Conservation (phyloP, 139 green algal genomes). For the Chlorella ohadii region DNA sequence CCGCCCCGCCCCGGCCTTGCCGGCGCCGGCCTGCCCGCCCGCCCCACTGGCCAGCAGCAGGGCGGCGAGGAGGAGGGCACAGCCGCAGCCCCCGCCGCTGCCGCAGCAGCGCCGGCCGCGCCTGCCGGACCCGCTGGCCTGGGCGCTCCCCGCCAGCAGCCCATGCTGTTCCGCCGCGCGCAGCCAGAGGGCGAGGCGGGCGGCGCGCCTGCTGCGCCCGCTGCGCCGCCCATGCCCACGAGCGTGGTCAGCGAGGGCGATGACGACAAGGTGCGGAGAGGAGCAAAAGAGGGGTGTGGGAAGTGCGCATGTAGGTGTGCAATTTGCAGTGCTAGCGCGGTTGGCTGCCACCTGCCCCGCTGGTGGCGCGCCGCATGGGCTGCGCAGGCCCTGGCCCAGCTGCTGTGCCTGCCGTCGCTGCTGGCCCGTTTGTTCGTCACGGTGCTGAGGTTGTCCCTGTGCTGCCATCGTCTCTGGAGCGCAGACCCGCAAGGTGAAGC, state of each 20-base stretch:
- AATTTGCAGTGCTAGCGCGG: too few relatives aligned
- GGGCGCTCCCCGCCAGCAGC: slow-evolving; percentile 8
- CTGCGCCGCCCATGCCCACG: not conserved
- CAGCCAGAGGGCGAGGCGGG: not conserved
- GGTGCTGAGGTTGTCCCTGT: too few relatives aligned
- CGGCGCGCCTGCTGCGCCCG: not conserved
- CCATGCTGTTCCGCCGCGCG: slow-evolving; percentile 17
- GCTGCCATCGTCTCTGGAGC: not conserved
- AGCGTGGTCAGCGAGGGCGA: not conserved
- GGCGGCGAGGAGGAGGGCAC: not conserved
- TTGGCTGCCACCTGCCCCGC: not conserved
- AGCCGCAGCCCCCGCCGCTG: not conserved
- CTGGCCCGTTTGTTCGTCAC: too few relatives aligned
- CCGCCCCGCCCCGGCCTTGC: slow-evolving; percentile 18
- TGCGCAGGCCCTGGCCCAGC: too few relatives aligned
- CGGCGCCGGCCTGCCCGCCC: not conserved
- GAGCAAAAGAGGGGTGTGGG: too few relatives aligned
- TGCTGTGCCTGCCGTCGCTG: too few relatives aligned
- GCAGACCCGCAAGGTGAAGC: slow-evolving; percentile 27
- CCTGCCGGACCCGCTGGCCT: not conserved
- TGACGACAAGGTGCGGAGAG: not conserved
- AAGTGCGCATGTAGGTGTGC: too few relatives aligned
- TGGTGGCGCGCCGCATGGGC: too few relatives aligned
- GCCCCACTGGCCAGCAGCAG: not conserved
- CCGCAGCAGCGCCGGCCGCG: not conserved